Conservation (phyloP, 2,329 filamentous ascomycete genomes). For the Berkeleyomyces rouxiae region DNA sequence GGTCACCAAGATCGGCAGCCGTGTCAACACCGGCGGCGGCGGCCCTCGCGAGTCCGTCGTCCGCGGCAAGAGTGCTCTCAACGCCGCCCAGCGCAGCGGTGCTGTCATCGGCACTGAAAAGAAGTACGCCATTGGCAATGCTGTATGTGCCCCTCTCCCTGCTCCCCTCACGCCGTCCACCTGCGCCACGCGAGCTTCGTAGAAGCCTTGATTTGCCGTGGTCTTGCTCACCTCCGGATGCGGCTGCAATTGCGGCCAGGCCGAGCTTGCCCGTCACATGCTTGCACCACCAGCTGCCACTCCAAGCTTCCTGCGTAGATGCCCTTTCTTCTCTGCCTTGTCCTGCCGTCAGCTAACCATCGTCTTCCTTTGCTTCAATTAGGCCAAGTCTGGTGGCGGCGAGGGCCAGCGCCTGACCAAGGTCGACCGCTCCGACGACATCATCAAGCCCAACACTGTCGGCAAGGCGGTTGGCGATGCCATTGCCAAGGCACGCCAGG, state of each 20-base stretch:
- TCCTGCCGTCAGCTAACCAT: slow-evolving; percentile 23
- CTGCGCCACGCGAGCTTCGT: too few relatives aligned
- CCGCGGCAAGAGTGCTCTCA: slow-evolving; percentile 65
- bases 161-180: not conserved
- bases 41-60: slow-evolving; percentile 70
- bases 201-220: too few relatives aligned
- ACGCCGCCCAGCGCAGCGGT: slow-evolving; percentile 74
- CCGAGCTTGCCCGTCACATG: not conserved
- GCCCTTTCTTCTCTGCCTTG: not conserved
- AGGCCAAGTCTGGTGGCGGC: slow-evolving; percentile 22
- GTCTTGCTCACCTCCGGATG: too few relatives aligned
- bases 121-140: slow-evolving; percentile 65
- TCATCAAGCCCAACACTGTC: slow-evolving; percentile 90
- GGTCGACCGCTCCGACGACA: slow-evolving; percentile 93
- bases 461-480: slow-evolving; percentile 65
- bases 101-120: slow-evolving; percentile 73
- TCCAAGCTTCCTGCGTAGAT: not conserved
- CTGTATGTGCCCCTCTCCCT: slow-evolving; percentile 38
- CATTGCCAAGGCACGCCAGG: slow-evolving; percentile 63
- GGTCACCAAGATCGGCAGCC: slow-evolving; percentile 88
- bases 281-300: not conserved
- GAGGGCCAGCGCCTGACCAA: slow-evolving; percentile 96
- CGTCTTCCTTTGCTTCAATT: not conserved
- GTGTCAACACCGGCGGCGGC: slow-evolving; percentile 50
- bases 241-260: too few relatives aligned